These are phyloP conservation scores for Thielaviopsis euricoi DNA, from an alignment of 2,329 filamentous ascomycete genomes.

Conservation along the genomic window DNA sequence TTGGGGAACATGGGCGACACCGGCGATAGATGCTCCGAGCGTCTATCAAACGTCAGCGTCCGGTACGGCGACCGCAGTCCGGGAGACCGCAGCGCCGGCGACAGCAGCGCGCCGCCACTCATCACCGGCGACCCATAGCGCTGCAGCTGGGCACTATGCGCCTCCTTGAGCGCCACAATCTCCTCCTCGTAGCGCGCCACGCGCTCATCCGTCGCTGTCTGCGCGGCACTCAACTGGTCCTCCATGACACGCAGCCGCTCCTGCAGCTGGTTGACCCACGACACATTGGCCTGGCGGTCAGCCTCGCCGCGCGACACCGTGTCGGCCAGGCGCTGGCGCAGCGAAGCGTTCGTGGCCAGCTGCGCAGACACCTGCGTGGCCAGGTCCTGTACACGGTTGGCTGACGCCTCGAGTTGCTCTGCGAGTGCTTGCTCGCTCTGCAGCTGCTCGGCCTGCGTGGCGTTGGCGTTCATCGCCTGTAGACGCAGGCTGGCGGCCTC, in stretches of 20 bases:
- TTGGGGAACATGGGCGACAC: constrained; percentile 21
- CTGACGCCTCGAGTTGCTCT: constrained; percentile 54
- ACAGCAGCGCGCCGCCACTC: constrained; percentile 18
- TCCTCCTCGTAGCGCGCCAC: constrained; percentile 77
- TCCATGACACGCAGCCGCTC: constrained; percentile 65
- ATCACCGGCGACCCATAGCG: constrained; percentile 24
- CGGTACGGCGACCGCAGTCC: constrained; percentile 7
- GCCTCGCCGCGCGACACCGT: constrained; percentile 71
- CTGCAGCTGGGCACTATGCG: constrained; percentile 58
- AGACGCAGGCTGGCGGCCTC: constrained; percentile 46
- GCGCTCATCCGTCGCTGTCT: constrained; percentile 72
- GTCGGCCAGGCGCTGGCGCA: constrained; percentile 60
- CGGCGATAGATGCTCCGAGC: constrained; percentile 19
- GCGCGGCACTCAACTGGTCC: constrained; percentile 66
- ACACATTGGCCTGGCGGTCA: constrained; percentile 64
- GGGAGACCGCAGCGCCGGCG: constrained; percentile 18
- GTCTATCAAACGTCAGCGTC: neutral
- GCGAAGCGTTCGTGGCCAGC: constrained; percentile 56
- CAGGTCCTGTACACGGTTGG: constrained; percentile 62
- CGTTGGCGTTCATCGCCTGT: constrained; percentile 41
- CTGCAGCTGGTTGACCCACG: constrained; percentile 73
- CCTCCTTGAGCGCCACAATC: constrained; percentile 57
- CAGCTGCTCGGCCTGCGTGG: constrained; percentile 37
- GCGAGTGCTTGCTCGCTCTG: constrained; percentile 48
- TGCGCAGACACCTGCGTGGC: constrained; percentile 66